These are phyloP conservation scores for Debaryomyces prosopidis DNA, from an alignment of 805 yeast genomes.

Conservation along the genomic window DNA sequence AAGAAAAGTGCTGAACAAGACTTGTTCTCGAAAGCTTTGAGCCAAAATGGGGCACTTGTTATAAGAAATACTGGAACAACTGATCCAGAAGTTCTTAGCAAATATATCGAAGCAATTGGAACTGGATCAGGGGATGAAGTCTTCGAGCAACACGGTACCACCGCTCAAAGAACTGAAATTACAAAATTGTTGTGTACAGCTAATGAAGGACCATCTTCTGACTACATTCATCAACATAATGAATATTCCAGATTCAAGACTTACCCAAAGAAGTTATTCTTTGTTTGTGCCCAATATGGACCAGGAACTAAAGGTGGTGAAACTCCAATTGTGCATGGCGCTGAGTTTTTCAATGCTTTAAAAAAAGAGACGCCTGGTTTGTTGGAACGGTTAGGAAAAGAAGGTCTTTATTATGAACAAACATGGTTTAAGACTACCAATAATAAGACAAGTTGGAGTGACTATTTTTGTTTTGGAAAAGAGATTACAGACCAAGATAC, in stretches of 20 bases:
- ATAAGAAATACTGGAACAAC: slow-evolving; percentile 19
- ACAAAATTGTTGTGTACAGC: slow-evolving; percentile 27
- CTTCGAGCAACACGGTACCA: too few species aligned
- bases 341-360: slow-evolving; percentile 24
- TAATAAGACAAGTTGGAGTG: slow-evolving; percentile 23
- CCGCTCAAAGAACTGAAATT: too few species aligned
- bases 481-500: slow-evolving; percentile 20
- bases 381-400: slow-evolving; percentile 15
- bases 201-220: slow-evolving; percentile 27
- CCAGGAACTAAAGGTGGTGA: slow-evolving; percentile 33
- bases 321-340: slow-evolving; percentile 34
- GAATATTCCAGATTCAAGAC: slow-evolving; percentile 30
- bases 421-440: slow-evolving; percentile 18
- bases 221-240: slow-evolving; percentile 27
- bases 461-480: slow-evolving; percentile 30
- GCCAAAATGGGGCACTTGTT: slow-evolving; percentile 28
- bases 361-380: slow-evolving; percentile 18
- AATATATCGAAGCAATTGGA: slow-evolving; percentile 19
- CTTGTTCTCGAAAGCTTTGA: slow-evolving; percentile 19
- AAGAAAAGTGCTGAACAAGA: slow-evolving; percentile 16
- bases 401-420: slow-evolving; percentile 26
- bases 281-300: slow-evolving; percentile 7
- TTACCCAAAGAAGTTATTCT: slow-evolving; percentile 18
- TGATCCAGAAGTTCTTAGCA: slow-evolving; percentile 18
- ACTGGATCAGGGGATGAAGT: too few species aligned